These are phyloP conservation scores for Pharus latifolius DNA, from an alignment of 176 grass and related monocot species.

Conservation along the genomic window DNA sequence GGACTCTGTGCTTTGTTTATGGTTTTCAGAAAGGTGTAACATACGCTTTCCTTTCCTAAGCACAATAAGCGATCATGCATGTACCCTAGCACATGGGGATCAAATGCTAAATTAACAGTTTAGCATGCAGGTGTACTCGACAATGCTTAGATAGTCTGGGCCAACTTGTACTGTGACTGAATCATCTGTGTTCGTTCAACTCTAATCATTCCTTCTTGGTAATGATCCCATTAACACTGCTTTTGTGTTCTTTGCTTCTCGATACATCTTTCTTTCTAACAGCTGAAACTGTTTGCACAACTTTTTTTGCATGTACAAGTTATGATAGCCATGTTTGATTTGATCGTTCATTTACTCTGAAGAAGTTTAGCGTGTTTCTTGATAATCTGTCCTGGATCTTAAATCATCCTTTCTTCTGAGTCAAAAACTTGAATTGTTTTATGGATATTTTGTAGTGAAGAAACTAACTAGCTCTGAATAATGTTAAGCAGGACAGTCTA, in stretches of 20 bases:
- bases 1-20: constrained; percentile 42
- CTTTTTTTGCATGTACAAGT: constrained; percentile 45
- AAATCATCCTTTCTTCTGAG: neutral
- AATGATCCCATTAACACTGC: constrained; percentile 43
- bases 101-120: constrained; percentile 36
- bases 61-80: constrained; percentile 44
- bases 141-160: constrained; percentile 26
- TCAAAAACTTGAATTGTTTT: neutral
- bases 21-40: constrained; percentile 45
- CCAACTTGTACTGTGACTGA: constrained; percentile 25
- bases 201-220: constrained; percentile 45
- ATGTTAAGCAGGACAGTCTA: constrained; percentile 15
- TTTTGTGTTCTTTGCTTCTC: constrained; percentile 32
- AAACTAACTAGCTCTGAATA: constrained; percentile 10
- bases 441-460: neutral
- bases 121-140: constrained; percentile 16
- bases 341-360: constrained; percentile 22
- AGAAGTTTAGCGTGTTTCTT: constrained; percentile 26
- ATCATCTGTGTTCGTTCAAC: constrained; percentile 50
- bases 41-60: constrained; percentile 51
- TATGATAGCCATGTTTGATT: constrained; percentile 34
- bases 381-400: neutral
- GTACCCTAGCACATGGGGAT: constrained; percentile 51
- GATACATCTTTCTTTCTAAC: constrained; percentile 26
- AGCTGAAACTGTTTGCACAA: constrained; percentile 29